Evolutionary conservation across 1,139 yeast species (phyloP), one percentile per base, ranked within the genome.

Genomic region (Yamadazyma sp.): DNA sequence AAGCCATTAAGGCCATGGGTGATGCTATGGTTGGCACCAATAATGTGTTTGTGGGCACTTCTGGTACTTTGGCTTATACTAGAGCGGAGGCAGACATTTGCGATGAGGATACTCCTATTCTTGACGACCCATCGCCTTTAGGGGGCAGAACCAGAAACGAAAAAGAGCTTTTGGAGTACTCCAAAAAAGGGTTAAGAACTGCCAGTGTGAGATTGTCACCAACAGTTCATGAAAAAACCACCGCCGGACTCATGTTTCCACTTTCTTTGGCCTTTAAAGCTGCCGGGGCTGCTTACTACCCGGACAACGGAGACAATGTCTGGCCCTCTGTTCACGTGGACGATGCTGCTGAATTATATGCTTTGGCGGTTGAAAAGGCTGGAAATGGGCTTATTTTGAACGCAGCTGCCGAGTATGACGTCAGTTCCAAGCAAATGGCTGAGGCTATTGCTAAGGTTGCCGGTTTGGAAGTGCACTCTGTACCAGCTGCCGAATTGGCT

Each of bases 261-360:
- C 37, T 53, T 10, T 35, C 48, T 10, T 31, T 34, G 2, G 17
- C 27, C 3, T 55, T 56, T 8, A 41, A 47, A 18, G 21, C 31
- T 11, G 28, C 39, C 3, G 56, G 57, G 2, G 42, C 34, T 15
- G 46, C 57, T 7, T 42, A 39, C 8, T 57, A 54, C 34, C 22
- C 54, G 12, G 64, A 49, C 3, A 56, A 52, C 6, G 68, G 67
- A 9, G 24, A 38, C 8, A 53, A 51, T 37, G 44, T 35, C 2
- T 64, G 67, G 67, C 42, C 62, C 6, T 57, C 64, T 3, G 59
- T 58, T n/a, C 52, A 60, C 33, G 46, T 45, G 12, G 16, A 33
- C 2, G 70, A 64, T 51, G 62, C 57, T 20, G 68, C 64, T 1
- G 37, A 25, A 3, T 16, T 59, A 13, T 61, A 33, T 34, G 38